A percentile compares a stretch with the other conserved stretches of the same genome.
Evolutionary conservation across 805 yeast genomes (phyloP).

Genomic region (Candida railenensis): DNA sequence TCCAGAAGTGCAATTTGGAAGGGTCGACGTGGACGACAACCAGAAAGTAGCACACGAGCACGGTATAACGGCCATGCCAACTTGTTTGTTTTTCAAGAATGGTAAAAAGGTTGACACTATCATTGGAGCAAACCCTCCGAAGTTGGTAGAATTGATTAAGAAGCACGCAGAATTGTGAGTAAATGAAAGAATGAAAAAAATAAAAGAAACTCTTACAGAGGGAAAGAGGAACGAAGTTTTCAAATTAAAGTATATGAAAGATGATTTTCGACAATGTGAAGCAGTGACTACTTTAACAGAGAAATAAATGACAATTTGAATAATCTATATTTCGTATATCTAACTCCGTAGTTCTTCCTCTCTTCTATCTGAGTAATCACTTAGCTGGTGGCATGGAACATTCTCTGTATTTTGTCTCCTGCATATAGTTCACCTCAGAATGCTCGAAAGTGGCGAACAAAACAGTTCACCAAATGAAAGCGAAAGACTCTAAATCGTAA

Average conservation of each 20-base stretch:
- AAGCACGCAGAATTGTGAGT: conserved; percentile 27
- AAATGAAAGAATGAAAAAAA: too few relatives aligned
- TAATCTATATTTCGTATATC: too few relatives aligned
- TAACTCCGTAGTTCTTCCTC: too few relatives aligned
- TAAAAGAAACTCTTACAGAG: too few relatives aligned
- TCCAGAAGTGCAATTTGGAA: conserved; percentile 57
- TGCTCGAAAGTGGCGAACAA: background rate
- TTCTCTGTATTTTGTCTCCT: conserved; percentile 12
- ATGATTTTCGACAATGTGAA: too few relatives aligned
- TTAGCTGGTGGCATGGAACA: too few relatives aligned
- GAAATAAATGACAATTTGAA: too few relatives aligned
- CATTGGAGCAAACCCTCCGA: conserved; percentile 62
- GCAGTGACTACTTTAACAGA: too few relatives aligned
- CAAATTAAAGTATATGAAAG: too few relatives aligned
- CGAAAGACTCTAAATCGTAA: background rate
- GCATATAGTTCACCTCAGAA: background rate
- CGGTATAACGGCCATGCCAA: conserved; percentile 75
- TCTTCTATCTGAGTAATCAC: too few relatives aligned
- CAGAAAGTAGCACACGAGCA: conserved; percentile 59
- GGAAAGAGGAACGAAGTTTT: too few relatives aligned
- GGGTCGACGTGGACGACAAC: conserved; percentile 69
- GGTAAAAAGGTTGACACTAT: conserved; percentile 57
- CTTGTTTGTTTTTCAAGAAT: conserved; percentile 60
- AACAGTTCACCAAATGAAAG: background rate
- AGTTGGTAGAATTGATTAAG: conserved; percentile 26